A percentile compares a stretch with the other conserved stretches of the same genome.
Evolutionary conservation across 441 rosid species (phyloP).

Genomic region (Arabidopsis hybrid): DNA sequence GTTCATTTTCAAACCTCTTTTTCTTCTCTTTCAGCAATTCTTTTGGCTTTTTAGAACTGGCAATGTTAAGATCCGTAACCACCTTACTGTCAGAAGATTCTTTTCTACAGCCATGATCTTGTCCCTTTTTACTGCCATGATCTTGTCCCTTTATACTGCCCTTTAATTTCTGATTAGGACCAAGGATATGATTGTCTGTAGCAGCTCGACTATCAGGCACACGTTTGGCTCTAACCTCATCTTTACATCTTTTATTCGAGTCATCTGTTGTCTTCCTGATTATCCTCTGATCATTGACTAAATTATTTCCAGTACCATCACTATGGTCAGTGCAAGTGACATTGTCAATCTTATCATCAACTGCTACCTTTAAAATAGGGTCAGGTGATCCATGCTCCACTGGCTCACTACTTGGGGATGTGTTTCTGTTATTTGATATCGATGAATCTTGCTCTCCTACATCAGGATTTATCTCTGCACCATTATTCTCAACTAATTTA

Average conservation of each 20-base stretch:
- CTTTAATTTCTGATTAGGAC: constrained; percentile 49
- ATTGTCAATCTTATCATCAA: constrained; percentile 44
- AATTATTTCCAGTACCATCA: constrained; percentile 45
- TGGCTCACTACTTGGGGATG: constrained; percentile 45
- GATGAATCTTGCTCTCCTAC: constrained; percentile 50
- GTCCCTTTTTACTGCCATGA: constrained; percentile 5
- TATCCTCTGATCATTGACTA: constrained; percentile 49
- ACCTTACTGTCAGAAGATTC: constrained; percentile 10
- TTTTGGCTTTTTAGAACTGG: constrained; percentile 27
- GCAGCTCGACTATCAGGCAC: constrained; percentile 48
- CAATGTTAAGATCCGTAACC: neutral
- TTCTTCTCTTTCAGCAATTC: constrained; percentile 50
- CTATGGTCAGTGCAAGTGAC: constrained; percentile 45
- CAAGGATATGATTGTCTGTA: constrained; percentile 38
- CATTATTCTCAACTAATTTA: constrained; percentile 49
- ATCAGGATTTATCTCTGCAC: constrained; percentile 61
- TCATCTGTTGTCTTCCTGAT: constrained; percentile 47
- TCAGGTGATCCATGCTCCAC: constrained; percentile 45
- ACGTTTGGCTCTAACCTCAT: constrained; percentile 41
- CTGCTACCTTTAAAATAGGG: constrained; percentile 49
- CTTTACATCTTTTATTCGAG: constrained; percentile 44
- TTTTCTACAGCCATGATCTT: neutral
- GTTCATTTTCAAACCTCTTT: constrained; percentile 53
- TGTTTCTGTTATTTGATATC: constrained; percentile 52
- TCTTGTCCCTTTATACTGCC: constrained; percentile 21